Conservation (phyloP, 1,139 yeast species). For the Suhomyces bribrorum region DNA sequence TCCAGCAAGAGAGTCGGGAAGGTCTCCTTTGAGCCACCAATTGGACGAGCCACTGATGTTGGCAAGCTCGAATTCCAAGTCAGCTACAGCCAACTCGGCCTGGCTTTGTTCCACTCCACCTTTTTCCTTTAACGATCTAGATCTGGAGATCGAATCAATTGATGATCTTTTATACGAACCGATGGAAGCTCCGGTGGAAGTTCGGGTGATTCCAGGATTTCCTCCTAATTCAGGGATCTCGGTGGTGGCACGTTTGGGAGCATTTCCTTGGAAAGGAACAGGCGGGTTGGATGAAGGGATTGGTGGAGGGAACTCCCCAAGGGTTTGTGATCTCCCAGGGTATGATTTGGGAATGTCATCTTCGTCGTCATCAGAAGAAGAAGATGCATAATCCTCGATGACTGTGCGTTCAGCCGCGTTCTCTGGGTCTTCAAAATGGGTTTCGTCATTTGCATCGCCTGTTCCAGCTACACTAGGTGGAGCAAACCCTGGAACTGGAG, state of each 20-base stretch:
- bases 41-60: constrained; percentile 36
- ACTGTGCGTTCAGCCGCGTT: constrained; percentile 1
- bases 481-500: constrained; percentile 8
- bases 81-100: constrained; percentile 31
- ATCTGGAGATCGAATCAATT: constrained; percentile 19
- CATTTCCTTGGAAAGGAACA: constrained; percentile 14
- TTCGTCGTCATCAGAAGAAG: constrained; percentile 5
- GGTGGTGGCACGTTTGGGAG: constrained; percentile 24
- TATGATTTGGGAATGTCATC: neutral
- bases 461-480: too few relatives aligned
- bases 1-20: constrained; percentile 57
- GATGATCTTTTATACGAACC: constrained; percentile 21
- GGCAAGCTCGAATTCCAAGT: constrained; percentile 34
- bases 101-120: constrained; percentile 25
- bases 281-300: constrained; percentile 16
- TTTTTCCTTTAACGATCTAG: constrained; percentile 22
- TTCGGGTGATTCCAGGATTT: constrained; percentile 17
- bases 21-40: constrained; percentile 68
- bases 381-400: constrained; percentile 6
- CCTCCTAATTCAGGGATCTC: constrained; percentile 18
- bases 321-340: constrained; percentile 10
- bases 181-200: constrained; percentile 28
- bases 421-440: neutral
- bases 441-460: constrained; percentile 10
- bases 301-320: constrained; percentile 12